phyloP scores from a whole-genome alignment of 768 basidiomycete genomes.

The Suillus cothurnatus region DNA sequence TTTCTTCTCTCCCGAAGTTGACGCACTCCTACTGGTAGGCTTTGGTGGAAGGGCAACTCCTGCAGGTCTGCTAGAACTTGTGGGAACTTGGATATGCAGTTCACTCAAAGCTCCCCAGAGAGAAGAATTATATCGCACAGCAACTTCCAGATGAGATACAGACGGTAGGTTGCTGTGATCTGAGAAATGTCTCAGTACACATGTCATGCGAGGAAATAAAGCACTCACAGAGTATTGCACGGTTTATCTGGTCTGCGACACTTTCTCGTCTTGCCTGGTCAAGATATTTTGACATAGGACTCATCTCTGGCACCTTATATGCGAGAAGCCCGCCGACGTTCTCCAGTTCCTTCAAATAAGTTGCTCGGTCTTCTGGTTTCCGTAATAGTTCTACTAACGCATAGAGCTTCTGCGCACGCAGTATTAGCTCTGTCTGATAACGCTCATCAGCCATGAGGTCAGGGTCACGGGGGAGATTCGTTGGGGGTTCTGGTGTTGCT shows the following conservation, averaged over 20 bases:
- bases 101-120: slow-evolving; percentile 62
- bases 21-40: slow-evolving; percentile 21
- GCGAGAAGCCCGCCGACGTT: slow-evolving; percentile 80
- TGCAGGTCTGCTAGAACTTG: slow-evolving; percentile 34
- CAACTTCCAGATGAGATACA: slow-evolving; percentile 64
- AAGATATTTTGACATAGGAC: slow-evolving; percentile 75
- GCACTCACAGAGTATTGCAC: slow-evolving; percentile 78
- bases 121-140: slow-evolving; percentile 64
- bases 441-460: slow-evolving; percentile 36
- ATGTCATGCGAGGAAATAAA: not conserved
- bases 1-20: slow-evolving; percentile 35
- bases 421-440: slow-evolving; percentile 51
- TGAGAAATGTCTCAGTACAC: slow-evolving; percentile 26
- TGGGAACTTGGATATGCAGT: slow-evolving; percentile 46
- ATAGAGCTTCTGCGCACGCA: slow-evolving; percentile 68
- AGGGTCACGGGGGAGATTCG: slow-evolving; percentile 29
- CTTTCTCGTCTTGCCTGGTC: slow-evolving; percentile 75
- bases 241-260: slow-evolving; percentile 86
- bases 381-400: slow-evolving; percentile 58
- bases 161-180: slow-evolving; percentile 53
- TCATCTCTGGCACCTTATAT: slow-evolving; percentile 80
- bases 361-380: slow-evolving; percentile 53
- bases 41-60: slow-evolving; percentile 50
- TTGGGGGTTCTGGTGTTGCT: slow-evolving; percentile 12
- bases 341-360: slow-evolving; percentile 69